Evolutionary conservation across 1,284 basidiomycete genomes (phyloP).

Genomic region (Stereum hirsutum): DNA sequence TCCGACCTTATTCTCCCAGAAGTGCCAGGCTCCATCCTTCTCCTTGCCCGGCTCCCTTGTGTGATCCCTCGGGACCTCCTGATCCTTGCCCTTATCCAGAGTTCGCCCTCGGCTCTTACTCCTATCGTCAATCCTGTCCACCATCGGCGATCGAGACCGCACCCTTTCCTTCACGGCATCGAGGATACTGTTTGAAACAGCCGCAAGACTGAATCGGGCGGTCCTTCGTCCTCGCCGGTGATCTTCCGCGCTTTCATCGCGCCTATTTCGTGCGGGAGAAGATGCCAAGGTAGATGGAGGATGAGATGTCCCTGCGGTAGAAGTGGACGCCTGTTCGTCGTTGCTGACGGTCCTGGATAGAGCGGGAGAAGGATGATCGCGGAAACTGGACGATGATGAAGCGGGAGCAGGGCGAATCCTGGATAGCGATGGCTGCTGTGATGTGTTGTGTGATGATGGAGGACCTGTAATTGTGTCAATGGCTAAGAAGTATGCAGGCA

Average conservation of each 20-base stretch:
- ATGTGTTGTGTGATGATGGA: conserved; percentile 3
- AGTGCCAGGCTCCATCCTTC: conserved; percentile 6
- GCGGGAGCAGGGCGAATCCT: neutral
- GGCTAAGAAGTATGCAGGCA: neutral
- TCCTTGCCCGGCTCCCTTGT: neutral
- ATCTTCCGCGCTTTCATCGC: conserved; percentile 27
- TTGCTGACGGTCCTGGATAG: conserved; percentile 16
- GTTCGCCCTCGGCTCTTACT: conserved; percentile 8
- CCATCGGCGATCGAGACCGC: conserved; percentile 28
- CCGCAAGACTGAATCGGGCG: conserved; percentile 8
- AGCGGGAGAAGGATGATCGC: conserved; percentile 11
- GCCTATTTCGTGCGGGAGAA: conserved; percentile 9
- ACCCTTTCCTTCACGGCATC: conserved; percentile 25
- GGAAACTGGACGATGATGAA: conserved; percentile 16
- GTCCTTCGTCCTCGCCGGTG: conserved; percentile 13
- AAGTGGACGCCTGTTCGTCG: neutral
- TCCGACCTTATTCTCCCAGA: conserved; percentile 25
- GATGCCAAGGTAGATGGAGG: too few relatives aligned
- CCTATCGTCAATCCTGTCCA: conserved; percentile 7
- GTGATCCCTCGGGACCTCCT: conserved; percentile 6
- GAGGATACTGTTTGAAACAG: conserved; percentile 8
- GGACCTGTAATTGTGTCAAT: neutral
- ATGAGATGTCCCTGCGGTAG: neutral
- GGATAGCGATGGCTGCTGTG: conserved; percentile 1
- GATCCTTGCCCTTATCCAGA: conserved; percentile 7